phyloP scores from a whole-genome alignment of 2,329 filamentous ascomycete genomes.

The Huntiella moniliformis region DNA sequence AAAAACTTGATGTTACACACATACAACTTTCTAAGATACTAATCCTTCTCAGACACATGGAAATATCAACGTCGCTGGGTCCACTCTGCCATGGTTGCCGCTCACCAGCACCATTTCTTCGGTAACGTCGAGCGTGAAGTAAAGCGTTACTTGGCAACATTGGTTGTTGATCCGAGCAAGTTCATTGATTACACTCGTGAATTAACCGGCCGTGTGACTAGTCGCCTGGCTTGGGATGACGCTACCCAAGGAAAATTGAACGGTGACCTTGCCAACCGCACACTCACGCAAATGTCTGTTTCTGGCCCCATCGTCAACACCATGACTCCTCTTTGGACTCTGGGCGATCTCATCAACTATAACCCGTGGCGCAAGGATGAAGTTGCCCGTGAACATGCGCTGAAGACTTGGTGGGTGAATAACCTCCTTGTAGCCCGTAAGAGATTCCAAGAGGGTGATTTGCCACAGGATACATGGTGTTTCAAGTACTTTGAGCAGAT shows the following conservation, averaged over 20 bases:
- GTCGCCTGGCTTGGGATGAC: constrained; percentile 30
- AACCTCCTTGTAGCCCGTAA: constrained; percentile 24
- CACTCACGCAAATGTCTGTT: constrained; percentile 32
- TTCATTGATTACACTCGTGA: constrained; percentile 29
- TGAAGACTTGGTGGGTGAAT: constrained; percentile 28
- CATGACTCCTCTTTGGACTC: constrained; percentile 28
- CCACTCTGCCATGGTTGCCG: constrained; percentile 28
- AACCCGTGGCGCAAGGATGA: constrained; percentile 32
- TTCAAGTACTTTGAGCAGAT: constrained; percentile 29
- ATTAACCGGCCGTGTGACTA: constrained; percentile 31
- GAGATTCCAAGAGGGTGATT: constrained; percentile 21
- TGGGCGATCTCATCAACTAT: constrained; percentile 20
- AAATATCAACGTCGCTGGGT: constrained; percentile 31
- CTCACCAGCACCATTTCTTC: constrained; percentile 25
- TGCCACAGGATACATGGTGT: constrained; percentile 28
- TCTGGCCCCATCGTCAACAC: constrained; percentile 32
- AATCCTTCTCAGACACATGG: constrained; percentile 23
- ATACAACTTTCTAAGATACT: neutral
- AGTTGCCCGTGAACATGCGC: constrained; percentile 23
- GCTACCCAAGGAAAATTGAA: constrained; percentile 26
- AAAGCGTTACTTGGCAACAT: constrained; percentile 25
- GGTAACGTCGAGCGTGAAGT: constrained; percentile 30
- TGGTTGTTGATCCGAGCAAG: constrained; percentile 26
- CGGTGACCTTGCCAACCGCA: constrained; percentile 27
- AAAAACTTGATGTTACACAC: no score